Base-by-base conservation (phyloP, 352 stramenopile genomes). In the Pythium sp. region DNA sequence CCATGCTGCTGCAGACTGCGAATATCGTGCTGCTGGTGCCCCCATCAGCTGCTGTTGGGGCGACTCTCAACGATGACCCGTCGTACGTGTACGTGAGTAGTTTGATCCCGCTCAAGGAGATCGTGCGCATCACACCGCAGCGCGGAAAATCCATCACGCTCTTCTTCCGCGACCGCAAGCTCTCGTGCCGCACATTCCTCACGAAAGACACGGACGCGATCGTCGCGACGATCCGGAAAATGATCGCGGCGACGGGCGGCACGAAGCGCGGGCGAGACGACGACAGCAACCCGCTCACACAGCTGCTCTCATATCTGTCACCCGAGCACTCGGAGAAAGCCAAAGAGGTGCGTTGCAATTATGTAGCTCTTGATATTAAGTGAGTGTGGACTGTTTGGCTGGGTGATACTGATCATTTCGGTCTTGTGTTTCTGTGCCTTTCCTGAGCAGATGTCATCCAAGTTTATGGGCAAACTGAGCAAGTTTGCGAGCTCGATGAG, bases 101-200 rank as follows among this genome's bases (percentile, higher is more conserved):
- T 34, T 63, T 92, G 30, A 88, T 94, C 34, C 75, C 75, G 12
- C 72, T 94, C 20, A 80, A 79, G 22, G 81, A 92, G 32, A 77
- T 94, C 46, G 76, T 86, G 18, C 84, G 86, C 15, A 91, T 94
- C 72, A 92, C 86, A 2, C 86, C 86, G 11, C 84, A 92, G 58
- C 70, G 75, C 61, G 80, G 84, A 68, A 92, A 91, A 68, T 92
- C 86, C 24, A 58, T 94, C 66, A 94, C 84, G 41, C 70, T 94
- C 15, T 94, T 94, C 75, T 94, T 94, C 70, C 89, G 89, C 67
- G 70, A 88, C 63, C 79, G 75, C 22, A 67, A 72, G 34, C 63
- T 83, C 51, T 78, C 72, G 18, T 94, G 86, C 55, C 83, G 86
- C 41, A 94, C 85, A 43, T 86, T 94, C 43, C 63, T 94, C 51